Evolutionary conservation across 441 rosid species (phyloP).

Genomic region (Croton setiger): DNA sequence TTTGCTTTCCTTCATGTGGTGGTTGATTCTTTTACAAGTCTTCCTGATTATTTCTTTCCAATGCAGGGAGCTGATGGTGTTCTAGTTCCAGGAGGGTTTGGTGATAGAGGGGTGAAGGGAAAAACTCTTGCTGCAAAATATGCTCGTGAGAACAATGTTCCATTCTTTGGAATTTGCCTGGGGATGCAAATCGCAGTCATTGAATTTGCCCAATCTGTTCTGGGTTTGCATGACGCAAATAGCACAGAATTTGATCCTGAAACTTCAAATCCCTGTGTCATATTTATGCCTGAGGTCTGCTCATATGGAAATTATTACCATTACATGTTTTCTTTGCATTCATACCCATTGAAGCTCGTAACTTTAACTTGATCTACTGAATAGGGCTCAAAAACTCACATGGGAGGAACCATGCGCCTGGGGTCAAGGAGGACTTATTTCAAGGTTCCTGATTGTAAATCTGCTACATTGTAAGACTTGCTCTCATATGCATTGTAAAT

Average conservation of each 20-base stretch:
- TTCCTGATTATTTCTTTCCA: background rate
- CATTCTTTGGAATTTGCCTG: constrained; percentile 89
- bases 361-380: constrained; percentile 1
- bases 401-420: constrained; percentile 92
- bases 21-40: constrained; percentile 2
- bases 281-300: constrained; percentile 90
- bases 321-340: constrained; percentile 1
- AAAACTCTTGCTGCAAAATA: constrained; percentile 81
- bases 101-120: constrained; percentile 86
- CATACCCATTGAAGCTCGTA: background rate
- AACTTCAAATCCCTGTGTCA: constrained; percentile 68
- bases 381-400: constrained; percentile 82
- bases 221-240: constrained; percentile 70
- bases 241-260: constrained; percentile 83
- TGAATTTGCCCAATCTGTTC: constrained; percentile 69
- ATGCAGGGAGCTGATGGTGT: constrained; percentile 80
- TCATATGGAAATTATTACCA: background rate
- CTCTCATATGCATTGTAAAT: background rate
- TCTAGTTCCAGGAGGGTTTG: constrained; percentile 96
- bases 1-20: background rate
- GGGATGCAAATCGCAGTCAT: constrained; percentile 97
- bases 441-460: constrained; percentile 57
- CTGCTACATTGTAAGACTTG: constrained; percentile 66
- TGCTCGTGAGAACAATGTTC: constrained; percentile 79
- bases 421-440: constrained; percentile 85